Base-by-base conservation (phyloP, 192 early-diverging fungal species). In the Coemansia sp. region DNA sequence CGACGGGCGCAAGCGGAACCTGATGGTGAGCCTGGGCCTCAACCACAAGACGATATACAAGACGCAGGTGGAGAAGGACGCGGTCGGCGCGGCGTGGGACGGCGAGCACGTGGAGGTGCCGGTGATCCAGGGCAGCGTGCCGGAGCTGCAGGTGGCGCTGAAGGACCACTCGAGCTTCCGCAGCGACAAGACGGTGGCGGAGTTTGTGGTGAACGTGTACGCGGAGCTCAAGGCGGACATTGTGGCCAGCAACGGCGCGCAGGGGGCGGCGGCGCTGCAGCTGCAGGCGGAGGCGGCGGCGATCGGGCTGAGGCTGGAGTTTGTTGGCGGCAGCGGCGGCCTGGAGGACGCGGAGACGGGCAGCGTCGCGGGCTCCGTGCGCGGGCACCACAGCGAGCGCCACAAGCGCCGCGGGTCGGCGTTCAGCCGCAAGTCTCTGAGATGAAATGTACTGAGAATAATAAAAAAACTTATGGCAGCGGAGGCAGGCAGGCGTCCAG, bases 161-260 rank as follows among this genome's bases (percentile, higher is more conserved):
- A 76, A 76, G 56, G 73, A 76, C 48, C 73, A 76, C 42, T 66
- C 67, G 46, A 76, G 67, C 48, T 76, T 76, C 67, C 73, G 67
- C 41, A 56, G 73, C 47, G 73, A 76, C 56, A 76, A 70, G 67
- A 48, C 49, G 10, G 14, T 76, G 40, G 66, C 59, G 23, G 62
- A 60, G 50, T 66, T 66, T 49, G 40, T 38, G 0, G 38, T 69
- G 49, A 62, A 56, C 10, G 32, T 60, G 43, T 70, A 70, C 58
- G 59, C 42, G 5, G 66, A 66, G 55, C 63, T 76, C 5, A 76
- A 66, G 59, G 12, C 14, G 23, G 63, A 66, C 6, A 48, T 76
- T 10, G 14, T 76, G 38, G 34, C 45, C 51, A 66, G 15, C 30
- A 40, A 40, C 18, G 73, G 73, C 3, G 38, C 53, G 5, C 30